Evolutionary conservation across 768 basidiomycete species (phyloP).

Genomic region (Gyrodon lividus): DNA sequence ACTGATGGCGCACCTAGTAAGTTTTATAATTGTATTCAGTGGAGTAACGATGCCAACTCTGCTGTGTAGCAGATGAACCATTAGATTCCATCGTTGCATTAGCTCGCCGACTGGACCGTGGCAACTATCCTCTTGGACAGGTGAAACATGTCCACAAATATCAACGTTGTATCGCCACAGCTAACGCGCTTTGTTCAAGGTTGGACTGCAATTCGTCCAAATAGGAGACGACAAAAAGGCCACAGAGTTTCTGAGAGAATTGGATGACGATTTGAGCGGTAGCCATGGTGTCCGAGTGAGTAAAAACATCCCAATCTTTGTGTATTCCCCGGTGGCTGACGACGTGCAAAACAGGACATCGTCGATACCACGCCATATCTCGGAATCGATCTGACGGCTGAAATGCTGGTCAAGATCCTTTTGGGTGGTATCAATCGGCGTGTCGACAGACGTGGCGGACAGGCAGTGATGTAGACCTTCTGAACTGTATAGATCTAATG

Average conservation of each 20-base stretch:
- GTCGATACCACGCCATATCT: conserved; percentile 66
- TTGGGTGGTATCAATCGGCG: conserved; percentile 66
- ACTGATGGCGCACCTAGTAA: conserved; percentile 64
- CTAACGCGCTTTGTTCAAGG: conserved; percentile 32
- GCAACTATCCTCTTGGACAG: conserved; percentile 52
- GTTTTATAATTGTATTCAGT: conserved; percentile 14
- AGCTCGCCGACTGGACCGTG: conserved; percentile 51
- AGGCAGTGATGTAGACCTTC: conserved; percentile 17
- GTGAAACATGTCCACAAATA: conserved; percentile 26
- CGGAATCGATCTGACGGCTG: conserved; percentile 42
- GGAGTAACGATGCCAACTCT: neutral
- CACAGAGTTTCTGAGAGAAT: conserved; percentile 43
- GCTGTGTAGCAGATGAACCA: conserved; percentile 48
- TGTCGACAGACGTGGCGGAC: conserved; percentile 37
- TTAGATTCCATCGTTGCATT: conserved; percentile 45
- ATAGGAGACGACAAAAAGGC: conserved; percentile 50
- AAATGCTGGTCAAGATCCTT: conserved; percentile 58
- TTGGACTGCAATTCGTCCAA: conserved; percentile 74
- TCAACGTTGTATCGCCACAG: neutral
- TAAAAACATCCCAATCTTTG: neutral
- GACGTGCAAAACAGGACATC: conserved; percentile 48
- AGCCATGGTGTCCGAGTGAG: conserved; percentile 46
- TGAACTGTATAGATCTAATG: too few species aligned
- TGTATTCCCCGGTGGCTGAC: neutral
- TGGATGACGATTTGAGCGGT: conserved; percentile 56